A percentile compares a stretch with the other conserved stretches of the same genome.
These are phyloP conservation scores for Lepidopterella palustris DNA, from an alignment of 495 filamentous ascomycete species.

Conservation along the genomic window DNA sequence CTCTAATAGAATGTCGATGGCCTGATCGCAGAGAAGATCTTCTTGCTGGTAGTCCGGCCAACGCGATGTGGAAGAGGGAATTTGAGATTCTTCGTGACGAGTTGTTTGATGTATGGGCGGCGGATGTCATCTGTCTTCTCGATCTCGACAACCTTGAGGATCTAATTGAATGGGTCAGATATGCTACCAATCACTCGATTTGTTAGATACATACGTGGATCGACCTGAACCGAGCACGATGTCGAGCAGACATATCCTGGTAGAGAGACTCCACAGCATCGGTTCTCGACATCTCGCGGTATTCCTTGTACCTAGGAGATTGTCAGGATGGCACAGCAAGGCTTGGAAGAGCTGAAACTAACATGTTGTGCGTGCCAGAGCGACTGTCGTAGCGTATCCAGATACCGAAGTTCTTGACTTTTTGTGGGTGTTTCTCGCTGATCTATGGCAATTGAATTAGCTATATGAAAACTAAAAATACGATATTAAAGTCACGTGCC, in stretches of 20 bases:
- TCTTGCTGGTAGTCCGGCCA: slow-evolving; percentile 68
- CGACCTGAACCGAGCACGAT: slow-evolving; percentile 94
- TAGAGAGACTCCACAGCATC: slow-evolving; percentile 95
- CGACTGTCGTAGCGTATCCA: slow-evolving; percentile 99
- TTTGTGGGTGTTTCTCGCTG: slow-evolving; percentile 93
- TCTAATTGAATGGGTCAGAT: slow-evolving; percentile 46
- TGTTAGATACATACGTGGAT: slow-evolving; percentile 69
- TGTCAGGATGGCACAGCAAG: too few relatives aligned
- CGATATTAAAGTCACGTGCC: slow-evolving; percentile 54
- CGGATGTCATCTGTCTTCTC: slow-evolving; percentile 88
- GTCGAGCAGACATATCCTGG: slow-evolving; percentile 98
- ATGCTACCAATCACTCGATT: neutral
- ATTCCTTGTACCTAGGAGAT: slow-evolving; percentile 99
- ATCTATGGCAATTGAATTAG: slow-evolving; percentile 53
- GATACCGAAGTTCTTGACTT: slow-evolving; percentile 99
- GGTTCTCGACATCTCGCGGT: slow-evolving; percentile 92
- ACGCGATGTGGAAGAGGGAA: slow-evolving; percentile 98
- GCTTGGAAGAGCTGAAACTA: too few relatives aligned
- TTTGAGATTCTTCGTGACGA: slow-evolving; percentile 86
- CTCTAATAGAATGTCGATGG: slow-evolving; percentile 72
- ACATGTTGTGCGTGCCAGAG: slow-evolving; percentile 99
- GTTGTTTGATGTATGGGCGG: slow-evolving; percentile 98
- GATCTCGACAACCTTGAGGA: slow-evolving; percentile 96
- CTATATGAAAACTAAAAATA: neutral
- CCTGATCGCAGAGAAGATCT: slow-evolving; percentile 83